Evolutionary conservation across 2,329 filamentous ascomycete genomes (phyloP).

Genomic region (Cytospora piceae): DNA sequence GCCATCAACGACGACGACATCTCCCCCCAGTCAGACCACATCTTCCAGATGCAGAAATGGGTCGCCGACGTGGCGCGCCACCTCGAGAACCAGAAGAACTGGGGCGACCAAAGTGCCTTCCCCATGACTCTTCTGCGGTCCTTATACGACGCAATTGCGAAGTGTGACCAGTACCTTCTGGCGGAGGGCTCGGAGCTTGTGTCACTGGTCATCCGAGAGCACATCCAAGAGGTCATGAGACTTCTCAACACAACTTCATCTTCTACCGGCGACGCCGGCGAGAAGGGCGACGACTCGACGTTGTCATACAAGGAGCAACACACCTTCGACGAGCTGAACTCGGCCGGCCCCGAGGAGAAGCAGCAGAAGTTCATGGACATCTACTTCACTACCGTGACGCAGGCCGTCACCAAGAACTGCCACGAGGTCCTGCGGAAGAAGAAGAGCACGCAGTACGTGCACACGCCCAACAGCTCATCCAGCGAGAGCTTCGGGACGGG

Average conservation of each 20-base stretch:
- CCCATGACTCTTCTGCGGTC: constrained; percentile 43
- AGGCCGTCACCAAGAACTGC: constrained; percentile 44
- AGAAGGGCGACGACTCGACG: constrained; percentile 26
- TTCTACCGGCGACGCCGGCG: constrained; percentile 25
- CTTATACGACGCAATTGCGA: constrained; percentile 47
- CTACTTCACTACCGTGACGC: constrained; percentile 53
- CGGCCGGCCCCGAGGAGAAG: constrained; percentile 51
- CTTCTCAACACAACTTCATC: constrained; percentile 45
- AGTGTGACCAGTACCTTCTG: constrained; percentile 49
- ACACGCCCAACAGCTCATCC: constrained; percentile 28
- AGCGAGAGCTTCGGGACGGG: constrained; percentile 1
- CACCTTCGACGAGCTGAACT: constrained; percentile 51
- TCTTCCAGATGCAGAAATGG: constrained; percentile 24
- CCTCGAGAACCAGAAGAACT: constrained; percentile 29
- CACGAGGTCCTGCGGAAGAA: constrained; percentile 36
- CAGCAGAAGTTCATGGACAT: constrained; percentile 56
- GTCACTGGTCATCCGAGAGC: constrained; percentile 51
- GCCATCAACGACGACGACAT: constrained; percentile 36
- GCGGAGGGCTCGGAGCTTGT: constrained; percentile 41
- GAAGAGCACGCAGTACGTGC: constrained; percentile 33
- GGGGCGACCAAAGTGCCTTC: constrained; percentile 31
- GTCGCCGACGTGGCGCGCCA: constrained; percentile 22
- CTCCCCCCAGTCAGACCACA: constrained; percentile 23
- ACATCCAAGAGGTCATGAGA: constrained; percentile 52
- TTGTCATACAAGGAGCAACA: constrained; percentile 18